These are phyloP conservation scores for Eucommia ulmoides DNA, from an alignment of 257 asterid genomes.

Conservation along the genomic window DNA sequence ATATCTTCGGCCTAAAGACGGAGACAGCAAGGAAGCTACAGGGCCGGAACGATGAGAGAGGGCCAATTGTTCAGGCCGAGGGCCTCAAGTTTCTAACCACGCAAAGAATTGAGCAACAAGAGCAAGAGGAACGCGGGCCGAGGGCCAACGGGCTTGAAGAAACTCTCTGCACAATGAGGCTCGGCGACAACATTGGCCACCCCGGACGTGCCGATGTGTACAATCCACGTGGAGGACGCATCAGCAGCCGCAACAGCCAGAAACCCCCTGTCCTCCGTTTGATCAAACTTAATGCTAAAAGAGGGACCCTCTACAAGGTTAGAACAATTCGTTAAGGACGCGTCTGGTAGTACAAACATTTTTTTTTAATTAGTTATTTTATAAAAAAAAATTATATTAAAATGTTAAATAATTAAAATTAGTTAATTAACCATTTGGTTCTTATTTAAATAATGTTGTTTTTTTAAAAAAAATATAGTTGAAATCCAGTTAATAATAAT, in stretches of 20 bases:
- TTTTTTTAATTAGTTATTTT: no score
- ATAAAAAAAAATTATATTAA: no score
- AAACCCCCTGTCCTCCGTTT: constrained; percentile 50
- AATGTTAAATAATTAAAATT: no score
- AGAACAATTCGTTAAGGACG: no score
- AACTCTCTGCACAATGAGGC: constrained; percentile 44
- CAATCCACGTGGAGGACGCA: constrained; percentile 56
- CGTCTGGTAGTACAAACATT: no score
- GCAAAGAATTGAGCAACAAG: background rate
- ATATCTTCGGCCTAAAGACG: background rate
- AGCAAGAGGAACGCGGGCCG: background rate
- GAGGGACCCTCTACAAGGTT: constrained; percentile 50
- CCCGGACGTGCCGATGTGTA: constrained; percentile 50
- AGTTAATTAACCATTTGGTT: no score
- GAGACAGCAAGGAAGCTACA: background rate
- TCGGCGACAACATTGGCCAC: constrained; percentile 28
- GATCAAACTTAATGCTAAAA: constrained; percentile 48
- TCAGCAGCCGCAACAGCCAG: constrained; percentile 37
- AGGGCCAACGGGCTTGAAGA: background rate
- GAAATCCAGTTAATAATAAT: no score
- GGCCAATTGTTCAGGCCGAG: background rate
- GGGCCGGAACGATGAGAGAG: background rate
- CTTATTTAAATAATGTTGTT: no score
- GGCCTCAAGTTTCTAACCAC: background rate
- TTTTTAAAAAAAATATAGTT: no score